Base-by-base conservation (phyloP, 2,329 filamentous ascomycete species). In the Torrubiellomyces zombiae region DNA sequence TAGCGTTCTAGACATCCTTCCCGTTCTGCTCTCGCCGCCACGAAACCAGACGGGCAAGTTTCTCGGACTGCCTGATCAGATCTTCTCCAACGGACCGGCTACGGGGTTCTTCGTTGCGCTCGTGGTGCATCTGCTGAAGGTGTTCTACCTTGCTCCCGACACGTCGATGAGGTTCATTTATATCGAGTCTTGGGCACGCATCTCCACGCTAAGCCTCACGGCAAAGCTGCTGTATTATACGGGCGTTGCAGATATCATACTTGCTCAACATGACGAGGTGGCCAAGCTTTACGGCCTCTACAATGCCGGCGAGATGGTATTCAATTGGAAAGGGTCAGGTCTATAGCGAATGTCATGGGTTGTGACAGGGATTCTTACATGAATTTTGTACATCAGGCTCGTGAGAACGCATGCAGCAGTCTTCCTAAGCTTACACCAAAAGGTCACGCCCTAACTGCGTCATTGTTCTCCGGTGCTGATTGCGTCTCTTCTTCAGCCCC, bases 141-240 rank as follows among this genome's bases (percentile, higher is more conserved):
- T 67, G 8, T 36, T 58, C 17, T 52, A 37, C 26, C 7, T 58
- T 5, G 51, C 55, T 14, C 60, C 60, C 0, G 45, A 56, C 12
- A 51, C 59, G 15, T 64, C 63, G 34, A 74, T 86, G 55, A 68
- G 71, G 33, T 74, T 78, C 7, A 58, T 95, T 9, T 98, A 89
- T 46, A 67, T 94, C 15, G 89, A 98, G 58, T 89, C 79, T 12
- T 94, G 85, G 75, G 86, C 89, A 3, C 66, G 89, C 10, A 79
- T 92, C 10, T 74, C 65, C 35, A 75, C 68, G 9, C 51, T 95
- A 35, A 95, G 86, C 53, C 48, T 94, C 30, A 92, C 81, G 18
- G 89, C 86, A 1, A 75, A 69, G 44, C 53, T 95, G 18, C 56
- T 98, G 29, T 51, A 75, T 29, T 54, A 58, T 35, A 56, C 56